Conservation (phyloP, 2,329 filamentous ascomycete genomes). For the Cladophialophora exuberans region DNA sequence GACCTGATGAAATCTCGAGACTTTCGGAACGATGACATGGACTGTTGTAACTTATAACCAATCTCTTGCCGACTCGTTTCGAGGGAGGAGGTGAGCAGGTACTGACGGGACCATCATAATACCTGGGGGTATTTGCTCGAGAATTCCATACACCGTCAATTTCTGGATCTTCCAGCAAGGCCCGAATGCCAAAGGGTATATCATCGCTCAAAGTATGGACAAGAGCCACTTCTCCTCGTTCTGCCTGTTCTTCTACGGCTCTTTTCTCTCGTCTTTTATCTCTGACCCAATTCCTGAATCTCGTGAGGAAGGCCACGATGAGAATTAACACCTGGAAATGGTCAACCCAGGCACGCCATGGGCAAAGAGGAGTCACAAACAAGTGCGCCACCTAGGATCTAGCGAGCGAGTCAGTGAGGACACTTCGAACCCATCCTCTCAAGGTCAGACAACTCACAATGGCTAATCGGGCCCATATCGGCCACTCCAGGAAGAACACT, state of each 20-base stretch:
- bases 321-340: constrained; percentile 63
- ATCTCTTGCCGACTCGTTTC: constrained; percentile 16
- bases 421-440: background rate
- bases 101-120: constrained; percentile 4
- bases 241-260: constrained; percentile 62
- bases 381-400: constrained; percentile 29
- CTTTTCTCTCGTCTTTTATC: constrained; percentile 61
- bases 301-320: constrained; percentile 66
- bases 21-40: constrained; percentile 18
- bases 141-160: constrained; percentile 85
- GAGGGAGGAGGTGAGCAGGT: constrained; percentile 1
- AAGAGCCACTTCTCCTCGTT: constrained; percentile 54
- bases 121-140: constrained; percentile 45
- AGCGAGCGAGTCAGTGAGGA: background rate
- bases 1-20: constrained; percentile 12
- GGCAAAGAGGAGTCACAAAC: constrained; percentile 8
- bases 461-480: constrained; percentile 31
- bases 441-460: constrained; percentile 31
- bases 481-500: constrained; percentile 31
- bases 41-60: constrained; percentile 27
- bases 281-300: constrained; percentile 59
- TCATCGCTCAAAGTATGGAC: constrained; percentile 60
- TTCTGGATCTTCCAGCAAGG: constrained; percentile 79
- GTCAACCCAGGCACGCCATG: constrained; percentile 34
- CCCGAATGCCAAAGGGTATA: constrained; percentile 83